Base-by-base conservation (phyloP, 78 protist species). In the Carpediemonas membranifera region DNA sequence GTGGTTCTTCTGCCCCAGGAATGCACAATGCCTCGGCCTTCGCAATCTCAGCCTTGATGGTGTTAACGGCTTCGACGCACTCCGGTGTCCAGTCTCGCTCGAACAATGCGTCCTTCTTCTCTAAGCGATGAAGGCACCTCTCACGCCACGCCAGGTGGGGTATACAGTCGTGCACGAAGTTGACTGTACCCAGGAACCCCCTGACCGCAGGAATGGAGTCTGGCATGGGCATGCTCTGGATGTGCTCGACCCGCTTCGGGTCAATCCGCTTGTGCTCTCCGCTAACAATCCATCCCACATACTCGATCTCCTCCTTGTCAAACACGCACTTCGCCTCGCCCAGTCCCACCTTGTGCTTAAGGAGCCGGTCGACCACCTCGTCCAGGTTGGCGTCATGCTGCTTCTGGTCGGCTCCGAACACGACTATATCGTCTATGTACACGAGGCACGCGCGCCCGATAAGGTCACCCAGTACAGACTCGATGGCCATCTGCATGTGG, bases 361-460 rank as follows among this genome's bases (percentile, higher is more conserved):
- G 44, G 41, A 61, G 62, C 11, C 51, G 24, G 28, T 21, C 37
- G 15, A 72, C 15, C 19, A 72, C 77, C n/a, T 39, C 43, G 3
- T 34, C 28, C 30, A 72, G 52, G 54, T 72, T 57, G 30, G 25
- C 24, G 19, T 25, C 35, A 51, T 60, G 68, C 39, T 72, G 68
- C 27, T 31, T 44, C 13, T 53, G n/a, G 70, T 3, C 31, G 14
- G 27, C 35, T 1, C 35, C 15, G 58, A 47, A 31, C 35, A 75
- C 54, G 19, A 75, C 16, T 19, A 75, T 50, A 65, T 75, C 80
- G 67, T 75, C 80, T 1, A 75, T 33, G 67, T 56, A 75, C 19
- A 54, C 54, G 37, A 41, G 47, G 47, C 47, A 41, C 21, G 47
- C 47, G 16, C 21, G 16, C 27, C 56, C 63, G 11, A 56, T 0